A percentile compares a stretch with the other conserved stretches of the same genome.
phyloP scores from a whole-genome alignment of 2,329 filamentous ascomycete species.

The Cladosporium sp. region DNA sequence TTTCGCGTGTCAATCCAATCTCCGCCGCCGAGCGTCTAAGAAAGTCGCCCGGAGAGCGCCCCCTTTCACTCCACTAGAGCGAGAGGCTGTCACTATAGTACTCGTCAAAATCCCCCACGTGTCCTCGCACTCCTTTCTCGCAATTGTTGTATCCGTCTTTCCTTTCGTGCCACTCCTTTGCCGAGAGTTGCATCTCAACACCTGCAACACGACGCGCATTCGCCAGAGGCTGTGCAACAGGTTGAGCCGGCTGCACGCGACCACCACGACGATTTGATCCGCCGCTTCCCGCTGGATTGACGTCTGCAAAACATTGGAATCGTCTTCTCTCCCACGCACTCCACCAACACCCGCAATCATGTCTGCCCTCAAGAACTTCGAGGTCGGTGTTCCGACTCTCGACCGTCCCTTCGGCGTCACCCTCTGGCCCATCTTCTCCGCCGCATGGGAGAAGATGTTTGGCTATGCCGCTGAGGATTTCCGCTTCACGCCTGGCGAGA shows the following conservation, averaged over 20 bases:
- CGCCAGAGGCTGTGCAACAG: conserved; percentile 8
- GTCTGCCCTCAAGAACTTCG: conserved; percentile 51
- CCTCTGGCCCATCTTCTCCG: conserved; percentile 92
- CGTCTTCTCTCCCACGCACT: background rate
- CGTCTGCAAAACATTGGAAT: background rate
- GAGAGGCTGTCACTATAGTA: background rate
- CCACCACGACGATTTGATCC: background rate
- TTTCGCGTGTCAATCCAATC: conserved; percentile 10
- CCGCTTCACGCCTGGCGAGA: conserved; percentile 73
- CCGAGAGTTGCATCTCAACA: background rate
- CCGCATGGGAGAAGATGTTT: conserved; percentile 69
- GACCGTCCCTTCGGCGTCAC: conserved; percentile 88
- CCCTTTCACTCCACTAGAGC: conserved; percentile 5
- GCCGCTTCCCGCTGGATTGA: conserved; percentile 10
- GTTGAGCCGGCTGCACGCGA: conserved; percentile 10
- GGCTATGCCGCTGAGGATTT: conserved; percentile 87
- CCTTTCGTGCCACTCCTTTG: conserved; percentile 4
- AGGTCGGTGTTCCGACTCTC: conserved; percentile 65
- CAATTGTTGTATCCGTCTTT: conserved; percentile 1
- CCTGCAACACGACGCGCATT: conserved; percentile 5
- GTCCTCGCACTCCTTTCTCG: conserved; percentile 2
- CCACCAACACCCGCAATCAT: conserved; percentile 33
- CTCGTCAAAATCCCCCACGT: conserved; percentile 6
- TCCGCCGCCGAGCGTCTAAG: conserved; percentile 11
- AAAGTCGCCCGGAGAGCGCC: conserved; percentile 5